Base-by-base conservation (phyloP, 192 early-diverging fungal species). In the Entomortierella beljakovae region DNA sequence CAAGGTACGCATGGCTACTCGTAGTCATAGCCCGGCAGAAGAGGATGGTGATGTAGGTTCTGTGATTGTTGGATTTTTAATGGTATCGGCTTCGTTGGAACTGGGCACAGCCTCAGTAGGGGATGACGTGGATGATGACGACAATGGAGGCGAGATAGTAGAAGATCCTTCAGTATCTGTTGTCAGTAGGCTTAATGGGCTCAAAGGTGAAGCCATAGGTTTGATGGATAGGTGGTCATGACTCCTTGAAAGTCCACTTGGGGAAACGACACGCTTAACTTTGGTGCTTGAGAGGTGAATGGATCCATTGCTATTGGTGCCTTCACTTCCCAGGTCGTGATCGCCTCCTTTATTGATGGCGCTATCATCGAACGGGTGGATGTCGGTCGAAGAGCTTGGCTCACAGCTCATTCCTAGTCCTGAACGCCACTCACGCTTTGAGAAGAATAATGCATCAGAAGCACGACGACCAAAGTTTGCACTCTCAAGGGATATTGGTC, bases 321-420 rank as follows among this genome's bases (percentile, higher is more conserved):
- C 23, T 18, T 51, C 31, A 6, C 35, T 53, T 25, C 33, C 23
- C 6, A 18, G 43, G 53, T 32, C 70, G 11, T 32, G 31, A 20
- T 25, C n/a, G n/a, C n/a, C n/a, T n/a, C n/a, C n/a, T 1, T 23
- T 10, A 15, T 23, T 57, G 35, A 25, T n/a, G 23, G 28, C 32
- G 9, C 32, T 60, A 13, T 40, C 65, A n/a, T 79, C 75, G 35
- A 79, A 46, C 5, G 75, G 75, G 22, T 79, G 75, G 9, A 79
- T n/a, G 16, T 68, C 65, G 1, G 54, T 52, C 1, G 35, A 43
- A 7, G 57, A 54, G 54, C 58, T 65, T n/a, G 34, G 22, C 20
- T 61, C 62, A 2, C 48, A 38, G 20, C 59, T 42, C 43, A 63
- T 35, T 6, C 73, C 65, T 28, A 60, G 37, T 31, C 65, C 61